Evolutionary conservation across 2,329 filamentous ascomycete species (phyloP).

Genomic region (Colletotrichum cordylinicola): DNA sequence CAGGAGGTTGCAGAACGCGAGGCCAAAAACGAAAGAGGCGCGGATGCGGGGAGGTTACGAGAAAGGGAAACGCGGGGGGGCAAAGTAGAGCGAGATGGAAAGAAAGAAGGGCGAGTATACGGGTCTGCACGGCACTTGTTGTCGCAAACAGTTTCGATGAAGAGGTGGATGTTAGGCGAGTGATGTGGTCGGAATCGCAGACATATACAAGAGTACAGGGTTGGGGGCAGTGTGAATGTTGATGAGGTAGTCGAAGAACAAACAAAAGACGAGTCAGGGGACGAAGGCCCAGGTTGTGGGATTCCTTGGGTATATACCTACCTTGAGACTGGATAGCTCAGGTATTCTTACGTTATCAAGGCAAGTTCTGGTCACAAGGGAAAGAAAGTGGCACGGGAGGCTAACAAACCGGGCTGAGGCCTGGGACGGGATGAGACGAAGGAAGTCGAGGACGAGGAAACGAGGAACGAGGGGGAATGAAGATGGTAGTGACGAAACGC

Average conservation of each 20-base stretch:
- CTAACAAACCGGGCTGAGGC: background rate
- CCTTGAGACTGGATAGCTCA: background rate
- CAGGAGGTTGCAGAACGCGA: background rate
- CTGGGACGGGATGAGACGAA: background rate
- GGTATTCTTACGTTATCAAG: background rate
- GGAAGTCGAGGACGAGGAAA: background rate
- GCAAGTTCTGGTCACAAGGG: background rate
- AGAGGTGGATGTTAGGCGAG: background rate
- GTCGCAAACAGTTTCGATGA: background rate
- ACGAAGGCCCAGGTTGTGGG: background rate
- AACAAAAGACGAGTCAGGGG: background rate
- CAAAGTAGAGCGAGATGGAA: background rate
- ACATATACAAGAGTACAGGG: background rate
- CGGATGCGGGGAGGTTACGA: background rate
- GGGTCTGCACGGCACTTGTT: background rate
- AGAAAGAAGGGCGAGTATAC: background rate
- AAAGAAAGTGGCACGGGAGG: background rate
- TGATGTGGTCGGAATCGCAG: background rate
- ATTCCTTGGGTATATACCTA: background rate
- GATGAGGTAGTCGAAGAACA: background rate
- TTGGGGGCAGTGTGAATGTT: background rate
- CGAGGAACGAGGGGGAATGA: background rate
- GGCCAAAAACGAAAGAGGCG: background rate
- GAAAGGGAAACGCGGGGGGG: background rate
- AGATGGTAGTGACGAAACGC: background rate